Evolutionary conservation across 1,284 basidiomycete genomes (phyloP).

Genomic region (Moniliophthora roreri): DNA sequence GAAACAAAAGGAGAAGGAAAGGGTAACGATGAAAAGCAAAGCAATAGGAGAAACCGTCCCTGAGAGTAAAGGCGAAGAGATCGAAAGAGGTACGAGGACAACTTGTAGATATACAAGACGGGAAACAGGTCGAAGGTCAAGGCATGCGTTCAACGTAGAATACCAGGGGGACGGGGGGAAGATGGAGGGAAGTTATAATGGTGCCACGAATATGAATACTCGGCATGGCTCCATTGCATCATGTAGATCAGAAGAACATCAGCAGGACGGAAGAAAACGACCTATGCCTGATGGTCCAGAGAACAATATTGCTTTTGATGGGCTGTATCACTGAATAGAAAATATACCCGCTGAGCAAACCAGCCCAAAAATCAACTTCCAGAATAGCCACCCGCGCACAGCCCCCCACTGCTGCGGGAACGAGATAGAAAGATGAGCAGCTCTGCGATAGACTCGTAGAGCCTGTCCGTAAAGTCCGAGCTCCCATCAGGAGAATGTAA

Average conservation of each 20-base stretch:
- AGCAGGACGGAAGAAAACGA: background rate
- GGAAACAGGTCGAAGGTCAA: background rate
- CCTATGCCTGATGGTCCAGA: background rate
- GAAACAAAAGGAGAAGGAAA: too few species aligned
- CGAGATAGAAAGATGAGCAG: too few species aligned
- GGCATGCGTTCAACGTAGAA: background rate
- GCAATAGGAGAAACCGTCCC: too few species aligned
- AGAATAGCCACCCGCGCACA: background rate
- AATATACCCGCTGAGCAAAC: too few species aligned
- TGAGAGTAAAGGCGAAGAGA: too few species aligned
- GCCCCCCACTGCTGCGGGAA: too few species aligned
- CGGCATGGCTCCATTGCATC: conserved; percentile 1
- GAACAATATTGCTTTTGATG: conserved; percentile 2
- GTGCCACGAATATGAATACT: background rate
- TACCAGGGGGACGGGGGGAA: background rate
- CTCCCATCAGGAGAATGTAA: background rate
- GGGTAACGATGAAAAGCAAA: too few species aligned
- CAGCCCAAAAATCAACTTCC: background rate
- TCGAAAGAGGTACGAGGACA: background rate
- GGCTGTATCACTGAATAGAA: too few species aligned
- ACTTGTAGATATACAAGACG: background rate
- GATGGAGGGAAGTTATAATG: background rate
- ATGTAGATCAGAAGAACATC: background rate
- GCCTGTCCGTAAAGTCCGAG: background rate
- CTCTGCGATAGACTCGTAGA: background rate